Base-by-base conservation (phyloP, 164 flowering plant species). In the Chloranthus sessilifolius region DNA sequence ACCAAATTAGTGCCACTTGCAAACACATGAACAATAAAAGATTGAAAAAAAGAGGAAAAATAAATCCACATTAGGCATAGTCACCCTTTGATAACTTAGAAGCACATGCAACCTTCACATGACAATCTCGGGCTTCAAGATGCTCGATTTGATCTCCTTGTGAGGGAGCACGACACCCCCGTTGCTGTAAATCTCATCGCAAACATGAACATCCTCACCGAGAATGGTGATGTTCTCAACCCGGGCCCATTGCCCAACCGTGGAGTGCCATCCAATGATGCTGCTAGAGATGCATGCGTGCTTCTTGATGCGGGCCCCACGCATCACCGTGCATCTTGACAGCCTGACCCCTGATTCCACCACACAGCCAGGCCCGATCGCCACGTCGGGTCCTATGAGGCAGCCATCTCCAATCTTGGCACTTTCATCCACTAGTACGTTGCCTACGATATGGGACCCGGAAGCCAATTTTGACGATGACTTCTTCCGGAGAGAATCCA, bases 171-270 rank as follows among this genome's bases (percentile, higher is more conserved):
- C 89, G 6, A 88, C 95, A 23, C 99, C 99, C 0, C 97, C 99
- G 52, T 92, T 88, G 72, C 97, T 92, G 76, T 92, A 86, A 15
- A 92, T 65, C 52, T 92, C 99, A 65, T 92, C 97, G 23, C 84
- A 62, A 0, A 92, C 92, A 62, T 92, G 99, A 8, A 92, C 99
- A 67, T 92, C 99, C 52, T 92, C 99, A 19, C 99, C 99, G 0
- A 92, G 85, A 22, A 92, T 87, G 35, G 97, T 88, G 95, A 92
- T 84, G 80, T 92, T 92, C 68, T 92, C 99, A 1, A 92, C 82
- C 24, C 97, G 91, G 23, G 96, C 95, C 99, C 96, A 88, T 60
- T 84, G 95, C 35, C 99, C 97, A 0, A 88, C 89, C 7, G 95
- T 92, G 23, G 91, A 88, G 72, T 88, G 97, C 97, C 99, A 89